Conservation (phyloP, 768 basidiomycete genomes). For the Hortiboletus campestris region DNA sequence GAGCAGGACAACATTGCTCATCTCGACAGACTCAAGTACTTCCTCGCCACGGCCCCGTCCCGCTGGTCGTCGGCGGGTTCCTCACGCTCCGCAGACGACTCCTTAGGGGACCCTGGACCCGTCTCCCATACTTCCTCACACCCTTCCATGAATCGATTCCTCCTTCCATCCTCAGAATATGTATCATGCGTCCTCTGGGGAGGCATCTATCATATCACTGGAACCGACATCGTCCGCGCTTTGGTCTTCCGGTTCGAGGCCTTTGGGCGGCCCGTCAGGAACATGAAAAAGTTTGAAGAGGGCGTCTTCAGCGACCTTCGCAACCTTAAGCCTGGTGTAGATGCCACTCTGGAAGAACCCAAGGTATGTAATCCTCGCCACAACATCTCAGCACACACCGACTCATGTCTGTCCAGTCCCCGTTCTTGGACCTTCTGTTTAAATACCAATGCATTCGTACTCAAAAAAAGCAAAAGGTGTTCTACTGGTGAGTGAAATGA, state of each 20-base stretch:
- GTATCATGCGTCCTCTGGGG: conserved; percentile 93
- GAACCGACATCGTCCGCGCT: conserved; percentile 94
- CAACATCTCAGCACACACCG: background rate
- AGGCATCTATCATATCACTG: conserved; percentile 90
- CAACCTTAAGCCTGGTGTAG: conserved; percentile 90
- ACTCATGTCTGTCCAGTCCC: conserved; percentile 52
- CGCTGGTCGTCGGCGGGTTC: conserved; percentile 53
- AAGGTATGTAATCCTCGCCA: conserved; percentile 55
- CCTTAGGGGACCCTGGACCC: conserved; percentile 19
- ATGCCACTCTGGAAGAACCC: conserved; percentile 93
- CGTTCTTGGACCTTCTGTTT: conserved; percentile 91
- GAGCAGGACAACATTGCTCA: conserved; percentile 73
- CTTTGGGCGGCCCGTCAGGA: conserved; percentile 85
- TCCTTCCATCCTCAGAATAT: conserved; percentile 82
- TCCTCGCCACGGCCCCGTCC: conserved; percentile 81
- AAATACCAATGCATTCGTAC: conserved; percentile 97
- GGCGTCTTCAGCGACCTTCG: conserved; percentile 92
- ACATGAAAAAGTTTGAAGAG: conserved; percentile 98
- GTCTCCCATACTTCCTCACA: conserved; percentile 54
- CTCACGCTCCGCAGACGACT: conserved; percentile 24
- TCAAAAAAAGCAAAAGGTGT: conserved; percentile 99
- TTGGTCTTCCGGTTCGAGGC: conserved; percentile 93
- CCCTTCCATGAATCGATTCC: conserved; percentile 81
- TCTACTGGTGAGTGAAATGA: conserved; percentile 73
- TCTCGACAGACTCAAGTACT: conserved; percentile 83